phyloP scores from a whole-genome alignment of 805 yeast species.

The Candida pseudoglaebosa region DNA sequence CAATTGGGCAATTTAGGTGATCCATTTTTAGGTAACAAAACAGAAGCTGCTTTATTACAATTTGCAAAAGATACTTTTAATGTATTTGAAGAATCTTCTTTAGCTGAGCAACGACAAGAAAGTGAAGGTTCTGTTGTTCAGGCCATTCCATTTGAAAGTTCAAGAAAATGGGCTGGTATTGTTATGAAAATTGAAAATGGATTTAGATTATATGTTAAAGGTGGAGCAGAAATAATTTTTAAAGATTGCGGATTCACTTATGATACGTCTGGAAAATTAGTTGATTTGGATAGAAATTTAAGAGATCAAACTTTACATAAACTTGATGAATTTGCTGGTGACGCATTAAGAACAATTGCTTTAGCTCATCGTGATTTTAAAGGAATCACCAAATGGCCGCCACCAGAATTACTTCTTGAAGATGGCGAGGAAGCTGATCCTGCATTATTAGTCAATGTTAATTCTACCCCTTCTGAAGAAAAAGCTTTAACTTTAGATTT shows the following conservation, averaged over 20 bases:
- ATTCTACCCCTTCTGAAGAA: constrained; percentile 19
- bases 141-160: constrained; percentile 85
- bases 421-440: constrained; percentile 22
- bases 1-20: constrained; percentile 35
- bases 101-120: constrained; percentile 39
- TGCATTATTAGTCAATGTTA: constrained; percentile 21
- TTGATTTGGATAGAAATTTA: constrained; percentile 25
- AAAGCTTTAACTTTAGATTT: constrained; percentile 53
- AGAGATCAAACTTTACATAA: constrained; percentile 29
- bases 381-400: constrained; percentile 60
- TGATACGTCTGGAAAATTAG: constrained; percentile 23
- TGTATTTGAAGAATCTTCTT: constrained; percentile 34
- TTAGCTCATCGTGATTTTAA: constrained; percentile 73
- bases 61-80: constrained; percentile 59
- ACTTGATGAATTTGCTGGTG: constrained; percentile 57
- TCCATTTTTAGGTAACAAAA: constrained; percentile 84
- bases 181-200: constrained; percentile 50
- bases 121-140: constrained; percentile 47
- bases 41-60: constrained; percentile 82
- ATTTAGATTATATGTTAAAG: constrained; percentile 72
- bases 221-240: constrained; percentile 90
- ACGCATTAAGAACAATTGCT: constrained; percentile 86
- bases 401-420: constrained; percentile 34
- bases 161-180: constrained; percentile 89
- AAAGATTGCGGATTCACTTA: constrained; percentile 47